phyloP scores from a whole-genome alignment of 169 alveolate genomes.

The Cystoisospora suis region DNA sequence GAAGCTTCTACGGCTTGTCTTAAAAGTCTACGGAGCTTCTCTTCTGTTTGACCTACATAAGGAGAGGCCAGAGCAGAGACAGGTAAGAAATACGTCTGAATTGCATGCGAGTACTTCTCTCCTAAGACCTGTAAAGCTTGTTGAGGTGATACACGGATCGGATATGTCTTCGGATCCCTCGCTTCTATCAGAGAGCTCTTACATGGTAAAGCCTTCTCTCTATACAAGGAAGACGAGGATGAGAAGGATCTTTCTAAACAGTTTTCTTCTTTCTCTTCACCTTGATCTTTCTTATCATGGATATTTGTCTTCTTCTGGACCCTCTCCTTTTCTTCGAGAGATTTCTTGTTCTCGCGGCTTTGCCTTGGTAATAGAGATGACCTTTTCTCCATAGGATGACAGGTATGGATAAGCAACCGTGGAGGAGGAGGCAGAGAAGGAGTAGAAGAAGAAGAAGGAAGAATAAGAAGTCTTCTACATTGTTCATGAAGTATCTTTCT shows the following conservation, averaged over 20 bases:
- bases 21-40: conserved; percentile 1
- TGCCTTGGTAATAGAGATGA: no score
- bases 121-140: neutral
- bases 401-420: no score
- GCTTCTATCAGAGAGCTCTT: neutral
- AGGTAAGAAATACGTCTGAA: conserved; percentile 7
- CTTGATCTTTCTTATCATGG: neutral
- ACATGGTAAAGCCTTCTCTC: neutral
- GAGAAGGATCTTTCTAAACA: neutral
- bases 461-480: no score
- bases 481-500: no score
- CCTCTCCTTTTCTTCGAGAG: neutral
- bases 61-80: neutral
- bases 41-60: conserved; percentile 10
- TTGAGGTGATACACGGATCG: neutral
- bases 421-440: no score
- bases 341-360: no score
- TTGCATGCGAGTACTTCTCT: neutral
- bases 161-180: neutral
- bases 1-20: neutral
- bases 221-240: neutral
- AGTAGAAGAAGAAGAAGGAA: no score
- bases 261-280: neutral
- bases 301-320: neutral
- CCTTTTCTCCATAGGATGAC: no score